Evolutionary conservation across 2,329 filamentous ascomycete species (phyloP).

Genomic region (Hymenoscyphus fraxineus): DNA sequence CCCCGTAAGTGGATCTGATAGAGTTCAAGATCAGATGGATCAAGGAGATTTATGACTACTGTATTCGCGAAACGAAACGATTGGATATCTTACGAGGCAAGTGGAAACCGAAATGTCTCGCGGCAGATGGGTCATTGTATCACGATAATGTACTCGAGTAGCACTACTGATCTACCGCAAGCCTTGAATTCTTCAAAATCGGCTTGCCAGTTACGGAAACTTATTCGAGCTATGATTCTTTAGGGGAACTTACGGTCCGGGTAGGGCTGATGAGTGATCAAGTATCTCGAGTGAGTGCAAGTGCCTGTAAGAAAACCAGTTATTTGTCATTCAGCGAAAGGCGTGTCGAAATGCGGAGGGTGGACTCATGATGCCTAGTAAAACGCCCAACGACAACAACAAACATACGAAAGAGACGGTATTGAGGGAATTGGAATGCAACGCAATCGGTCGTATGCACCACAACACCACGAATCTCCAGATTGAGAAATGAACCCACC

Average conservation of each 20-base stretch:
- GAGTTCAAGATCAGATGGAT: background rate
- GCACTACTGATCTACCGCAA: background rate
- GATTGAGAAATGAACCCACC: background rate
- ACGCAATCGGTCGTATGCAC: constrained; percentile 9
- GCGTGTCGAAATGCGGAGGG: background rate
- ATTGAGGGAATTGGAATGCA: background rate
- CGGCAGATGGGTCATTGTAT: background rate
- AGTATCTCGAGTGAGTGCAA: background rate
- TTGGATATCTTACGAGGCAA: constrained; percentile 1
- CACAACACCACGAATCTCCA: background rate
- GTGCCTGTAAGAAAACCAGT: background rate
- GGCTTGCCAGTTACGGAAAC: background rate
- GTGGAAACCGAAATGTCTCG: background rate
- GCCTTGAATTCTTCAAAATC: background rate
- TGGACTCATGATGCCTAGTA: background rate
- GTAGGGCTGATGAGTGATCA: constrained; percentile 1
- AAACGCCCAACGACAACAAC: background rate
- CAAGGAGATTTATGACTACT: background rate
- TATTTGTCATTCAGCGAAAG: background rate
- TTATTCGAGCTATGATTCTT: background rate
- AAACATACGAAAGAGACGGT: background rate
- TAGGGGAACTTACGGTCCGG: background rate
- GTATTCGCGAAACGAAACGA: background rate
- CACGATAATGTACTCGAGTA: background rate
- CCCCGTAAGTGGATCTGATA: background rate